A percentile compares a stretch with the other conserved stretches of the same genome.
Conservation (phyloP, 176 grass and related monocot species). For the Thinopyrum elongatum region DNA sequence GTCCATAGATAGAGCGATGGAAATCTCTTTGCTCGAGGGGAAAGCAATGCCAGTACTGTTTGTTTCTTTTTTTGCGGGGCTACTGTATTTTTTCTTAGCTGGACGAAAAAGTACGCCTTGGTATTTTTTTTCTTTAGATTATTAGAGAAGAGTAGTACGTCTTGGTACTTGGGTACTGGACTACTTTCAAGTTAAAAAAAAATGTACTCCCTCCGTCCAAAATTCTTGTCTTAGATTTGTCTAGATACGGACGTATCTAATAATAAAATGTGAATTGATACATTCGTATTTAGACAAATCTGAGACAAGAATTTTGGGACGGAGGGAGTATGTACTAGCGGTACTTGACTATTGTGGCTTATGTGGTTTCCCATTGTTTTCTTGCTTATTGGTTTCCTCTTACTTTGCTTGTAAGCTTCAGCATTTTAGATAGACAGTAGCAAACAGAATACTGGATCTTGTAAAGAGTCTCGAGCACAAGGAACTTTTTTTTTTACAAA, state of each 20-base stretch:
- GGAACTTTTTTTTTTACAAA: too few species aligned
- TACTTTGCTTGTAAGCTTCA: slow-evolving; percentile 25
- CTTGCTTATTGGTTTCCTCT: not conserved
- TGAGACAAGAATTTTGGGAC: too few species aligned
- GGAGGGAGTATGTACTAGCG: not conserved
- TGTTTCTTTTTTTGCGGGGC: too few species aligned
- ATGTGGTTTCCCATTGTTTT: not conserved
- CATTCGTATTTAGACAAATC: too few species aligned
- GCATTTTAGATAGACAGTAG: not conserved
- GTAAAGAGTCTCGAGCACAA: not conserved
- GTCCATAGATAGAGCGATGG: not conserved
- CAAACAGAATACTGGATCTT: too few species aligned
- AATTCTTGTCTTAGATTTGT: too few species aligned
- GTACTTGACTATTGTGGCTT: not conserved
- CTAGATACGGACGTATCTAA: too few species aligned
- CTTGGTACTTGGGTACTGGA: not conserved
- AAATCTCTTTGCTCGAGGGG: not conserved
- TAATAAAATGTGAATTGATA: too few species aligned
- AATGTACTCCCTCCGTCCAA: not conserved
- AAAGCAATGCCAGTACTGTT: too few species aligned
- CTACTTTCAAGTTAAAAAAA: not conserved
- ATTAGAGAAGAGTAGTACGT: too few species aligned
- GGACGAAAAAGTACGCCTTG: not conserved
- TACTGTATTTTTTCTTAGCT: too few species aligned
- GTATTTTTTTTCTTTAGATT: too few species aligned